phyloP scores from a whole-genome alignment of 345 rosid genomes.

The Capsella bursapastoris region DNA sequence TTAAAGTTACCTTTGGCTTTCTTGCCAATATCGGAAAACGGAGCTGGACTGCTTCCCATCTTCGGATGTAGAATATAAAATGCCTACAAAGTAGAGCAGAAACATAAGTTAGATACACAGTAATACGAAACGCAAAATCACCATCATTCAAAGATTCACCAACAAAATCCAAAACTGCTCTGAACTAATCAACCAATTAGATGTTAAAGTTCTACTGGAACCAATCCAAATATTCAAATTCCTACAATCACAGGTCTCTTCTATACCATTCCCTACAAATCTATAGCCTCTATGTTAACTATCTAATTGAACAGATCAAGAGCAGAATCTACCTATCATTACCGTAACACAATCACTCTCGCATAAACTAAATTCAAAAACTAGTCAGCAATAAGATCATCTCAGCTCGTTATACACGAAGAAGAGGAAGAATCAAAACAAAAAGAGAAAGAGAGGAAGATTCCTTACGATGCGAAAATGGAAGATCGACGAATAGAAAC shows the following conservation, averaged over 20 bases:
- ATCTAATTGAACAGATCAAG: conserved; percentile 20
- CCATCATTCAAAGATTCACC: conserved; percentile 3
- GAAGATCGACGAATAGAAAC: conserved; percentile 30
- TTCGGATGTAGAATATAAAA: conserved; percentile 31
- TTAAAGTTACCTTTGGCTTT: conserved; percentile 62
- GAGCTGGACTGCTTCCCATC: conserved; percentile 77
- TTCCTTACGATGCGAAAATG: conserved; percentile 34
- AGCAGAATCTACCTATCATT: conserved; percentile 18
- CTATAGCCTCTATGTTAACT: background rate
- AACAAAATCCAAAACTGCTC: background rate
- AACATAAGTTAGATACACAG: background rate
- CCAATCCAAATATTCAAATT: conserved; percentile 10
- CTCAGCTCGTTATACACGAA: conserved; percentile 13
- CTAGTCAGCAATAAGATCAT: background rate
- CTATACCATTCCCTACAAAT: background rate
- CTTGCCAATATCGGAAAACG: conserved; percentile 76
- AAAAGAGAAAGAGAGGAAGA: background rate
- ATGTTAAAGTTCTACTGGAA: background rate
- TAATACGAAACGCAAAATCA: conserved; percentile 8
- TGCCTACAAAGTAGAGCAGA: conserved; percentile 28
- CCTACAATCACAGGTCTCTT: background rate
- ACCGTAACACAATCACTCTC: background rate
- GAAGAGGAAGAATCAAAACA: background rate
- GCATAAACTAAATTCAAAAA: background rate
- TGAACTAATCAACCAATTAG: background rate